phyloP scores from a whole-genome alignment of 1,284 basidiomycete species.

The Kwoniella shivajii region DNA sequence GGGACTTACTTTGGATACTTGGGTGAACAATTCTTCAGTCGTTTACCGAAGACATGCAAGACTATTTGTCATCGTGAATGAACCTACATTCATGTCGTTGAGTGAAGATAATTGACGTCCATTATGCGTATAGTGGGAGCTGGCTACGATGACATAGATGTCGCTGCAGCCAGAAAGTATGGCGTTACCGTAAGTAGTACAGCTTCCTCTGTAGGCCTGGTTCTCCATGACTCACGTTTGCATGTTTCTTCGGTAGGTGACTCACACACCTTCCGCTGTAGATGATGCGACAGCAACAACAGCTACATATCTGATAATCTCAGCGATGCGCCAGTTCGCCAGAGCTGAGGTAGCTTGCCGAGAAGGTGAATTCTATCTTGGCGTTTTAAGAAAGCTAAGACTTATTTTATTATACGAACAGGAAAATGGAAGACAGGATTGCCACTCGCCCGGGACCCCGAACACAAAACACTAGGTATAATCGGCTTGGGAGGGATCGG shows the following conservation, averaged over 20 bases:
- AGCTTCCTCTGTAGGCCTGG: too few species aligned
- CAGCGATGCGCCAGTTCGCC: constrained; percentile 73
- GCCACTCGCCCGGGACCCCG: constrained; percentile 66
- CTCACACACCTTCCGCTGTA: constrained; percentile 83
- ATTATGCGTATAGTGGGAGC: constrained; percentile 62
- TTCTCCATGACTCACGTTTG: too few species aligned
- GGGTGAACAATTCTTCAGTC: constrained; percentile 31
- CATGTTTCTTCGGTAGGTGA: constrained; percentile 72
- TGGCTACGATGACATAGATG: constrained; percentile 59
- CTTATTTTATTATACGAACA: too few species aligned
- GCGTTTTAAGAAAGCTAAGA: too few species aligned
- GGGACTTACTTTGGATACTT: constrained; percentile 22
- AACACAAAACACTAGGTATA: constrained; percentile 73
- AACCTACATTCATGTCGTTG: too few species aligned
- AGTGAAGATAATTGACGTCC: too few species aligned
- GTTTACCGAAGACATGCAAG: constrained; percentile 62
- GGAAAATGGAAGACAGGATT: constrained; percentile 61
- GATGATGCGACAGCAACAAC: constrained; percentile 88
- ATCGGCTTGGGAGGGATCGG: constrained; percentile 90
- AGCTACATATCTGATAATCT: constrained; percentile 77
- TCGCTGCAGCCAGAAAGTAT: constrained; percentile 60
- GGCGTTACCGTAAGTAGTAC: constrained; percentile 17
- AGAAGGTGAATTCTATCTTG: constrained; percentile 16
- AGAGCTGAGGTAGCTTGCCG: constrained; percentile 67
- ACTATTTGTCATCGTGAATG: constrained; percentile 63